Base-by-base conservation (phyloP, 176 grass and related monocot species). In the Bonia amplexicaulis region DNA sequence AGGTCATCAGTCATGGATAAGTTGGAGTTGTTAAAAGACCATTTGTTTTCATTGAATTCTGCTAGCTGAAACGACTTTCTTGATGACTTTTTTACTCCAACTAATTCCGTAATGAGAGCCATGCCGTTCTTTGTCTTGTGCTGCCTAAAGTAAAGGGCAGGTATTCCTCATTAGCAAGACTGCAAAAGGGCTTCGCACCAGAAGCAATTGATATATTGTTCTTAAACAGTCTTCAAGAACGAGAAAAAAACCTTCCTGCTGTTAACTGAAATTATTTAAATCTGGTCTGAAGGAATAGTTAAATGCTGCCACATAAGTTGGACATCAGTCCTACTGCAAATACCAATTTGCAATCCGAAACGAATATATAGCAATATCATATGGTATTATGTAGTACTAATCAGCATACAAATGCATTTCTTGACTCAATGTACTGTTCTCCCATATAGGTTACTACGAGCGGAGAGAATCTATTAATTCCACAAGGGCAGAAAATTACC, bases 41-140 rank as follows among this genome's bases (percentile, higher is more conserved):
- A 98, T 57, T 90, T 90, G 39, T 84, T 90, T 44, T 95, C 90
- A 19, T 51, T 74, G 42, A 92, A 90, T 74, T 94, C 89, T 87
- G 93, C 96, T 69, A 98, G 79, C 37, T 84, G 67, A 70, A 82
- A 63, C 72, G 86, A 66, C 70, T 77, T 66, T 67, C 80, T 75
- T 48, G 85, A 82, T 45, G 78, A 79, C 71, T 80, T 91, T 10
- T 71, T 83, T 81, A 86, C 63, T 83, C 93, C 90, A 31, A 94
- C 31, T 51, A 98, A 81, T 80, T 98, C 91, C 59, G 12, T 86
- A 41, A 23, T 48, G 10, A 53, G 69, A 78, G 31, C 12, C 61
- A 72, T 78, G 78, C 71, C 66, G 3, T 77, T 90, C 52, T 74
- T 85, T 53, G 73, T 71, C 87, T 81, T 86, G 61, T 54, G 54